These are phyloP conservation scores for Colletotrichum ledebouriae DNA, from an alignment of 2,329 filamentous ascomycete species.

Conservation along the genomic window DNA sequence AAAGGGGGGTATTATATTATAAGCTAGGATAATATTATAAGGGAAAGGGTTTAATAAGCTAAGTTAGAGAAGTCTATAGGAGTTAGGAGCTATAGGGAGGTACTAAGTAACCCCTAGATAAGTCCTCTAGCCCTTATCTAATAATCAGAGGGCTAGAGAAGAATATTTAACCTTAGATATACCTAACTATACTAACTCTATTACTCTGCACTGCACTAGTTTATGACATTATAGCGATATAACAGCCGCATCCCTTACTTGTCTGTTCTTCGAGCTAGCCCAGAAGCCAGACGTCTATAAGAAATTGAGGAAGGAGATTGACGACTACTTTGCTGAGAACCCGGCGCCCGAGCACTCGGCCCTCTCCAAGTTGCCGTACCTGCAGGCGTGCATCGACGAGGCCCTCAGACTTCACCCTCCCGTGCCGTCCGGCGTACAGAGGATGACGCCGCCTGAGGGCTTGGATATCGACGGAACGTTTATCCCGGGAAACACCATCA, in stretches of 20 bases:
- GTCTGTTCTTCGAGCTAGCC: slow-evolving; percentile 42
- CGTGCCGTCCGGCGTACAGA: slow-evolving; percentile 51
- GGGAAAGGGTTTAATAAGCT: too few relatives aligned
- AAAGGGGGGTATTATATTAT: too few relatives aligned
- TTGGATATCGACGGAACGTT: slow-evolving; percentile 49
- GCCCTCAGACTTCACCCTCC: slow-evolving; percentile 54
- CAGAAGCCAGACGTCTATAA: slow-evolving; percentile 17
- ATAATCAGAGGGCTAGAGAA: too few relatives aligned
- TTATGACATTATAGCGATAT: too few relatives aligned
- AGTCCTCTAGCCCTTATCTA: too few relatives aligned
- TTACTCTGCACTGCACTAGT: too few relatives aligned
- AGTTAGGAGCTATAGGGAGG: too few relatives aligned
- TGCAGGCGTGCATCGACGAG: slow-evolving; percentile 57
- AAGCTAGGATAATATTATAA: too few relatives aligned
- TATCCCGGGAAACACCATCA: slow-evolving; percentile 54
- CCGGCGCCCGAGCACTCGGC: slow-evolving; percentile 39
- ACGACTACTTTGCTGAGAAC: slow-evolving; percentile 42
- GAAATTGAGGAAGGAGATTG: slow-evolving; percentile 38
- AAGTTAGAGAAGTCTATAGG: too few relatives aligned
- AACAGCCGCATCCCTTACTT: slow-evolving; percentile 40
- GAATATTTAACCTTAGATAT: too few relatives aligned
- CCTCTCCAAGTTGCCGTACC: slow-evolving; percentile 46
- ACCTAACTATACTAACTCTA: too few relatives aligned
- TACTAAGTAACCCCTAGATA: too few relatives aligned
- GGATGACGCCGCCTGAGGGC: slow-evolving; percentile 55